Evolutionary conservation across 495 filamentous ascomycete genomes (phyloP).

Genomic region (Neurospora sp.): DNA sequence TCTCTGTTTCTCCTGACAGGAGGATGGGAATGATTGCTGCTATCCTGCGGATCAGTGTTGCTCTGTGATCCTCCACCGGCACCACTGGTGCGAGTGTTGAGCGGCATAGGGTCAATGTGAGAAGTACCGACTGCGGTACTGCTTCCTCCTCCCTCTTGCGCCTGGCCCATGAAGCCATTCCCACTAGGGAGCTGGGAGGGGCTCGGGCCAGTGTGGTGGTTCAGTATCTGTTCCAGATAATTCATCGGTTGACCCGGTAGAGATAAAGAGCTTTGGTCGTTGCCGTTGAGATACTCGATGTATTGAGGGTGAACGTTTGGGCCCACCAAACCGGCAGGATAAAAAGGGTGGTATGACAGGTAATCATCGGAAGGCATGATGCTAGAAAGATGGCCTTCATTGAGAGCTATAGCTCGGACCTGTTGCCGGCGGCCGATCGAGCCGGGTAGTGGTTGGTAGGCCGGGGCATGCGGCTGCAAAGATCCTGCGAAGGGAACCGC

Average conservation of each 20-base stretch:
- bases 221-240: not conserved
- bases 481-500: not conserved
- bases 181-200: not conserved
- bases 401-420: not conserved
- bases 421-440: not conserved
- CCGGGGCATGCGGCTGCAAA: not conserved
- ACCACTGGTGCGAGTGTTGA: not conserved
- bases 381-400: not conserved
- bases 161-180: not conserved
- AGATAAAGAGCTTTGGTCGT: not conserved
- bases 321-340: not conserved
- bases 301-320: not conserved
- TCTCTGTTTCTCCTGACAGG: not conserved
- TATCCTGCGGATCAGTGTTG: not conserved
- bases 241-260: not conserved
- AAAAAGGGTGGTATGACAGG: not conserved
- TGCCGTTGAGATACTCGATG: not conserved
- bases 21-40: not conserved
- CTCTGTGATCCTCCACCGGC: not conserved
- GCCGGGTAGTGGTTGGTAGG: not conserved
- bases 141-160: not conserved
- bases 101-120: not conserved
- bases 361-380: not conserved
- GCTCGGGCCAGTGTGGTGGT: not conserved
- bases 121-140: not conserved